Conservation (phyloP, 352 stramenopile species). For the Lagenidium sp. region DNA sequence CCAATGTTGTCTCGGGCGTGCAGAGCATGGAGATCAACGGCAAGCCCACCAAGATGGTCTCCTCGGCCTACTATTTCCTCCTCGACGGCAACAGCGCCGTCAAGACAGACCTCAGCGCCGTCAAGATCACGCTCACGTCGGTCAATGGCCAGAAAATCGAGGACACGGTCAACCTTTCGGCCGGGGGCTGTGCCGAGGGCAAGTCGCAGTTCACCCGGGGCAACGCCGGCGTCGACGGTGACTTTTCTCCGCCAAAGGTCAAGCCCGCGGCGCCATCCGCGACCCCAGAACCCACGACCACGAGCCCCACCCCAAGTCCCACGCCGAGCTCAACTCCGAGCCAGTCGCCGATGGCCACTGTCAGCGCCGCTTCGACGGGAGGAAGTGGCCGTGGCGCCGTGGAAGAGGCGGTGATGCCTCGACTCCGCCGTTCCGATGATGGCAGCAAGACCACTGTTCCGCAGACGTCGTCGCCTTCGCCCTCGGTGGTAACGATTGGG, state of each 20-base stretch:
- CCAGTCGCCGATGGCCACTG: slow-evolving; percentile 4
- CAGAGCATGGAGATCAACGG: slow-evolving; percentile 45
- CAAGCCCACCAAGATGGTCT: slow-evolving; percentile 39
- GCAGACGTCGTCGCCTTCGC: background rate
- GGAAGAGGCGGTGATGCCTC: no score
- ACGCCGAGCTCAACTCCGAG: slow-evolving; percentile 3
- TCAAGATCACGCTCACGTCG: slow-evolving; percentile 33
- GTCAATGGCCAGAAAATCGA: slow-evolving; percentile 43
- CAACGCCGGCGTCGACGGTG: background rate
- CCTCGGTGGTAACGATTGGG: background rate
- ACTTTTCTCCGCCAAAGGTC: background rate
- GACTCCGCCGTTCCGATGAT: slow-evolving; percentile 3
- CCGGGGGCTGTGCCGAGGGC: slow-evolving; percentile 33
- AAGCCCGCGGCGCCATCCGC: background rate
- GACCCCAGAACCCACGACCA: background rate
- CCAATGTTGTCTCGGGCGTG: slow-evolving; percentile 44
- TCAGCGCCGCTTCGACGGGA: background rate
- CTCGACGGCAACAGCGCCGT: slow-evolving; percentile 27
- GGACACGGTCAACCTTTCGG: slow-evolving; percentile 44
- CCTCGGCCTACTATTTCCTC: slow-evolving; percentile 61
- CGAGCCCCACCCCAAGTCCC: slow-evolving; percentile 1
- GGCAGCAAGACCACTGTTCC: background rate
- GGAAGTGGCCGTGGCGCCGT: background rate
- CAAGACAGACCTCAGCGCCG: slow-evolving; percentile 24
- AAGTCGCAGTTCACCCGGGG: slow-evolving; percentile 28